Base-by-base conservation (phyloP, 2,329 filamentous ascomycete species). In the Albifimbria verrucaria region DNA sequence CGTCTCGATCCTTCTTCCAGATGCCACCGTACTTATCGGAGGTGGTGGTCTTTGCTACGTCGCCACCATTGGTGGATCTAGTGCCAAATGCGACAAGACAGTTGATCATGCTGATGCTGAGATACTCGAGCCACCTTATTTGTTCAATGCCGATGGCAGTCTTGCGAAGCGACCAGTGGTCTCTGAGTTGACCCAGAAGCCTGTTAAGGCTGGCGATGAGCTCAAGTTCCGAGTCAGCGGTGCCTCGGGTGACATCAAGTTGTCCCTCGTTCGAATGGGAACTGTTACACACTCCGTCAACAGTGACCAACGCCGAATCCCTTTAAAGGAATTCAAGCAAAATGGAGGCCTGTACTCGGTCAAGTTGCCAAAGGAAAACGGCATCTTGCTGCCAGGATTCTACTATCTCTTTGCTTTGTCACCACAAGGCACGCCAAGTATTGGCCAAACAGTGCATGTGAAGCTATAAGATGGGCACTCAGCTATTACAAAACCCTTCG, bases 121-220 rank as follows among this genome's bases (percentile, higher is more conserved):
- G 62, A 76, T 85, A 50, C 85, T 77, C 62, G 72, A 70, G 4
- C 82, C 82, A 1, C 75, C 77, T 0, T 85, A 85, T 55, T 76
- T 85, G 0, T 77, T 81, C 55, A 75, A 73, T 25, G 28, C 60
- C 3, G 67, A 77, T 42, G 79, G 78, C 17, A 59, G 59, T 11
- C 55, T 52, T 0, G 72, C 73, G 2, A 55, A 64, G 0, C 71
- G 78, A 1, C 79, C 80, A 1, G 56, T 62, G 4, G 79, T 82
- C 49, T 53, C 17, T 22, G 3, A 4, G 69, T 17, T 48, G 23
- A 70, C 9, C 65, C 52, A 2, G 62, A 21, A 55, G n/a, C n/a
- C 24, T 15, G 25, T 48, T 0, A 59, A 59, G 42, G 60, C 61
- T 1, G 63, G 60, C 1, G 51, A 51, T n/a, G 58, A 54, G 0